These are phyloP conservation scores for Paecilomyces dactylethromorphus DNA, from an alignment of 2,329 filamentous ascomycete species.

Conservation along the genomic window DNA sequence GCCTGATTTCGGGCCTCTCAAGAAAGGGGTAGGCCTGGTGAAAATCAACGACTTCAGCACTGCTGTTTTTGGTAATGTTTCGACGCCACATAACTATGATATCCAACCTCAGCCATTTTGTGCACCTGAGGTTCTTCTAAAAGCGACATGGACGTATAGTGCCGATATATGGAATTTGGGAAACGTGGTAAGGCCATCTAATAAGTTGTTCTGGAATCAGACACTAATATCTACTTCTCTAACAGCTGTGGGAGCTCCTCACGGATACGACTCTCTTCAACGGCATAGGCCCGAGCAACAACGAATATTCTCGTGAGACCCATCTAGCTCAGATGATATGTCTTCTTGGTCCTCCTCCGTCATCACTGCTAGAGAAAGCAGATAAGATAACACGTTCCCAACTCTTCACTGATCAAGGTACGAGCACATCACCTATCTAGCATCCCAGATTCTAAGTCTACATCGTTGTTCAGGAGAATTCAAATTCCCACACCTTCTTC, in stretches of 20 bases:
- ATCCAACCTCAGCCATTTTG: constrained; percentile 26
- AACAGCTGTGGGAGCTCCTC: constrained; percentile 26
- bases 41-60: constrained; percentile 23
- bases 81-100: constrained; percentile 32
- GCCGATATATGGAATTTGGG: constrained; percentile 30
- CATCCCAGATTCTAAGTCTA: constrained; percentile 1
- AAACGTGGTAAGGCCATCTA: constrained; percentile 13
- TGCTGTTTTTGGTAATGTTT: constrained; percentile 16
- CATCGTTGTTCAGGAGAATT: constrained; percentile 10
- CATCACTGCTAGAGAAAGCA: constrained; percentile 6
- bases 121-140: constrained; percentile 25
- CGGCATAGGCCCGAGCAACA: constrained; percentile 11
- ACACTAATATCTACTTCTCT: not conserved
- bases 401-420: constrained; percentile 12
- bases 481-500: constrained; percentile 14
- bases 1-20: constrained; percentile 17
- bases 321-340: constrained; percentile 18
- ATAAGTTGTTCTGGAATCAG: not conserved
- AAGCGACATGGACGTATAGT: constrained; percentile 22
- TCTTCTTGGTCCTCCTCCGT: constrained; percentile 17
- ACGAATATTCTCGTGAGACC: constrained; percentile 14
- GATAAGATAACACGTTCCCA: constrained; percentile 1
- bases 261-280: constrained; percentile 22
- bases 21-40: not conserved
- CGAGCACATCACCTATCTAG: not conserved